Conservation (phyloP, 352 stramenopile species). For the Phytophthora rubi region DNA sequence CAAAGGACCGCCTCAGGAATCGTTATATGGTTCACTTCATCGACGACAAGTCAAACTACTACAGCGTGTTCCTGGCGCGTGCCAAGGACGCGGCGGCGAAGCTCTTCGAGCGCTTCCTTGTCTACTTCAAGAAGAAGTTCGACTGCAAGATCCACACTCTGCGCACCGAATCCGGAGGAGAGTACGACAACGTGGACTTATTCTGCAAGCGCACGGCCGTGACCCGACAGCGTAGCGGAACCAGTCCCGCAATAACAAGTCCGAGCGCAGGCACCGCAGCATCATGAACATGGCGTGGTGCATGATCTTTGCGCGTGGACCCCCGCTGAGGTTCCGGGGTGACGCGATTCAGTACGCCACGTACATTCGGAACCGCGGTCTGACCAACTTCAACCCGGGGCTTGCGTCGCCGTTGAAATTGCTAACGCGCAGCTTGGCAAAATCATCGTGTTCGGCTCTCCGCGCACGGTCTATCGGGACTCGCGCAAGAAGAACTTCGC, state of each 20-base stretch:
- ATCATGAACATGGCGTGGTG: conserved; percentile 42
- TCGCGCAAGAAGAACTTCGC: neutral
- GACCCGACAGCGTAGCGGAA: neutral
- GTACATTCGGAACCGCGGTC: conserved; percentile 37
- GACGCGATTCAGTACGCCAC: conserved; percentile 32
- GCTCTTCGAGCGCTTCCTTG: conserved; percentile 17
- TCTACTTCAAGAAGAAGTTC: conserved; percentile 4
- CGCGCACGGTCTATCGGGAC: too few species aligned
- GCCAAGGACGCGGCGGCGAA: conserved; percentile 15
- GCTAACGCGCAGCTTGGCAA: neutral
- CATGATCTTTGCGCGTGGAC: conserved; percentile 34
- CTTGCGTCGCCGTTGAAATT: conserved; percentile 20
- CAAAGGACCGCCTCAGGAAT: neutral
- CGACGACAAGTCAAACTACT: conserved; percentile 20
- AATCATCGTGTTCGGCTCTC: too few species aligned
- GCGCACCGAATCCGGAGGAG: too few species aligned
- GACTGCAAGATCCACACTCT: too few species aligned
- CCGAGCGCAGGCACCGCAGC: conserved; percentile 40
- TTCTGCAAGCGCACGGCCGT: conserved; percentile 4
- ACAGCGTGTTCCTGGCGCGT: conserved; percentile 14
- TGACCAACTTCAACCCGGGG: conserved; percentile 26
- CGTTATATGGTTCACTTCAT: conserved; percentile 24
- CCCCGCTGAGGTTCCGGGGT: conserved; percentile 36
- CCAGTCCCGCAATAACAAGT: conserved; percentile 32
- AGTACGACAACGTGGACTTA: neutral